Percentiles rank a stretch among this genome's conserved stretches.
Conservation (phyloP, 1,284 basidiomycete genomes). For the Sporisorium iseilematis-ciliati region DNA sequence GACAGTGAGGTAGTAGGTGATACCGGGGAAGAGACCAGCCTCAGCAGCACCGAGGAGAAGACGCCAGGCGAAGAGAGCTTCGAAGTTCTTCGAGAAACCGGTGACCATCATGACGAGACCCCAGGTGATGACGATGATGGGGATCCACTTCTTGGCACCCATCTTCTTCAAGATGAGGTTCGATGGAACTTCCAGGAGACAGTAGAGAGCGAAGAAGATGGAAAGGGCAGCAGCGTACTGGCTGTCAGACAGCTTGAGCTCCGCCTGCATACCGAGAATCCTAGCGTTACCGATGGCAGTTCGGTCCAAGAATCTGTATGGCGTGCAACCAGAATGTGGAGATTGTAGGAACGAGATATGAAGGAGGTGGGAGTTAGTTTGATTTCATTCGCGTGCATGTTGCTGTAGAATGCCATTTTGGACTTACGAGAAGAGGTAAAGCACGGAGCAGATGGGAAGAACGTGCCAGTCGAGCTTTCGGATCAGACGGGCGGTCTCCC, state of each 20-base stretch:
- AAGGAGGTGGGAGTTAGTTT: too few species aligned
- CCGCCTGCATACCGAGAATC: slow-evolving; percentile 71
- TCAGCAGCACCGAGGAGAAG: slow-evolving; percentile 70
- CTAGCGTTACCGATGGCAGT: slow-evolving; percentile 84
- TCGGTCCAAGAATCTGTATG: slow-evolving; percentile 78
- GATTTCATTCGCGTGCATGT: too few species aligned
- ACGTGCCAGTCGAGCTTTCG: slow-evolving; percentile 57
- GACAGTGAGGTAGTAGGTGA: slow-evolving; percentile 50
- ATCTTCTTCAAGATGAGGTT: slow-evolving; percentile 75
- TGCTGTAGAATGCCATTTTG: too few species aligned
- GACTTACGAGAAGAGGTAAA: slow-evolving; percentile 75
- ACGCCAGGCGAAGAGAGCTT: slow-evolving; percentile 69
- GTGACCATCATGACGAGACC: slow-evolving; percentile 71
- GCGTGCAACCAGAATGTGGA: too few species aligned
- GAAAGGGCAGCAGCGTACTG: slow-evolving; percentile 72
- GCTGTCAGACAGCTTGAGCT: slow-evolving; percentile 67
- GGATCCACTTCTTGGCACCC: slow-evolving; percentile 70
- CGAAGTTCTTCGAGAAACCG: slow-evolving; percentile 70
- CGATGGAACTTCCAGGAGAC: slow-evolving; percentile 78
- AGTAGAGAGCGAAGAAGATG: slow-evolving; percentile 75
- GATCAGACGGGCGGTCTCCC: slow-evolving; percentile 43
- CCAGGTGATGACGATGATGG: slow-evolving; percentile 66
- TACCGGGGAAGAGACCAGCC: slow-evolving; percentile 55
- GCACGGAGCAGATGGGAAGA: slow-evolving; percentile 70
- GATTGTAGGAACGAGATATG: too few species aligned